Conservation (phyloP, 2,329 filamentous ascomycete species). For the Sarocladiaceae sp. region DNA sequence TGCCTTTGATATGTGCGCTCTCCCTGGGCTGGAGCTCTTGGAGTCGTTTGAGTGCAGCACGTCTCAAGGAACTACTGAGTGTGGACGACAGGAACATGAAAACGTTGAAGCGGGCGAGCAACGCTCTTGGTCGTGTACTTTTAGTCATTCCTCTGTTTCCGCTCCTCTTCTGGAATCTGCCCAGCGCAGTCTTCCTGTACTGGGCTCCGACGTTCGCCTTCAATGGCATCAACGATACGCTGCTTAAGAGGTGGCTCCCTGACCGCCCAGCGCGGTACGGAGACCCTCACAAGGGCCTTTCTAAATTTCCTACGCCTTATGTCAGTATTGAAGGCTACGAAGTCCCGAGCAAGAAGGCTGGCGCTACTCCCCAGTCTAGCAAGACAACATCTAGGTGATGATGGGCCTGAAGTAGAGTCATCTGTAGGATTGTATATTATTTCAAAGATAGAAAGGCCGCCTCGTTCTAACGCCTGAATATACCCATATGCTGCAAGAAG, state of each 20-base stretch:
- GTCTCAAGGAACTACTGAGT: conserved; percentile 22
- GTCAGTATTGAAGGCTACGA: conserved; percentile 8
- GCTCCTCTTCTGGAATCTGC: conserved; percentile 29
- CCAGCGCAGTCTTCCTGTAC: conserved; percentile 37
- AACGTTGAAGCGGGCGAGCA: conserved; percentile 17
- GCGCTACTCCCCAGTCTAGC: not conserved
- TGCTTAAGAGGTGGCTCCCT: conserved; percentile 14
- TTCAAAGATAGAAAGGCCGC: conserved; percentile 7
- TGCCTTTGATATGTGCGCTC: conserved; percentile 35
- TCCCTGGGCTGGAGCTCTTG: conserved; percentile 25
- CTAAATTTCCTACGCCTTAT: not conserved
- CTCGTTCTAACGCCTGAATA: not conserved
- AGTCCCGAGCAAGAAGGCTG: conserved; percentile 15
- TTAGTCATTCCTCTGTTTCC: conserved; percentile 30
- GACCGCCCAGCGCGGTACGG: no score
- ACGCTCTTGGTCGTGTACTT: conserved; percentile 23
- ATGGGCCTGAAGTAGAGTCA: not conserved
- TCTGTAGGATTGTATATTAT: not conserved
- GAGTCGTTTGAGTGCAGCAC: conserved; percentile 23
- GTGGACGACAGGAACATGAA: conserved; percentile 16
- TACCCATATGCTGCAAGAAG: not conserved
- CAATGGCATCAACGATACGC: conserved; percentile 26
- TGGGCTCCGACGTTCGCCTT: conserved; percentile 33
- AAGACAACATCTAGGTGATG: not conserved
- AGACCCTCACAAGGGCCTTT: no score